Evolutionary conservation across 345 rosid species (phyloP).

Genomic region (Carallia pectinifolia): DNA sequence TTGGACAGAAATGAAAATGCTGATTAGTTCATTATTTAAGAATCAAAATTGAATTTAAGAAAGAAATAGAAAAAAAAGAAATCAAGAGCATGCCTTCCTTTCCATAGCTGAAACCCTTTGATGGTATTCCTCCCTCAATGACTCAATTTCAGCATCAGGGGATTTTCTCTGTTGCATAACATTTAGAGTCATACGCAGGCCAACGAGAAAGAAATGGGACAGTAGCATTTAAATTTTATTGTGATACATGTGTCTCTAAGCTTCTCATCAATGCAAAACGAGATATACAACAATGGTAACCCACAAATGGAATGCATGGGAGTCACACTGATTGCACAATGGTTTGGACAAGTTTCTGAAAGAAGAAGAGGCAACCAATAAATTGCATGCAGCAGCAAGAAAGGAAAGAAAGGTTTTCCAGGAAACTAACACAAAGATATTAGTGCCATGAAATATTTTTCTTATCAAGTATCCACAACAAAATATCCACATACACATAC

Average conservation of each 20-base stretch:
- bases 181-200: constrained; percentile 10
- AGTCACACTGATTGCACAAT: neutral
- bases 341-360: neutral
- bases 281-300: neutral
- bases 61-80: neutral
- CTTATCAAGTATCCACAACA: too few species aligned
- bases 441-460: too few species aligned
- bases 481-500: too few species aligned
- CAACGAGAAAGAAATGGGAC: neutral
- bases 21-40: neutral
- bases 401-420: neutral
- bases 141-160: constrained; percentile 87
- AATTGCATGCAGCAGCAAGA: neutral
- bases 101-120: constrained; percentile 93
- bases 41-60: neutral
- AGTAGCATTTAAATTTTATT: neutral
- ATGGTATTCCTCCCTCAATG: constrained; percentile 97
- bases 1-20: neutral
- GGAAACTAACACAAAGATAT: neutral
- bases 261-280: neutral
- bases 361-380: neutral
- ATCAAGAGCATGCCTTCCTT: constrained; percentile 61
- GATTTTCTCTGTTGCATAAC: constrained; percentile 72
- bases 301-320: neutral
- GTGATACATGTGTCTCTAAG: constrained; percentile 1